Conservation (phyloP, 2,329 filamentous ascomycete genomes). For the Purpureocillium lavendulum region DNA sequence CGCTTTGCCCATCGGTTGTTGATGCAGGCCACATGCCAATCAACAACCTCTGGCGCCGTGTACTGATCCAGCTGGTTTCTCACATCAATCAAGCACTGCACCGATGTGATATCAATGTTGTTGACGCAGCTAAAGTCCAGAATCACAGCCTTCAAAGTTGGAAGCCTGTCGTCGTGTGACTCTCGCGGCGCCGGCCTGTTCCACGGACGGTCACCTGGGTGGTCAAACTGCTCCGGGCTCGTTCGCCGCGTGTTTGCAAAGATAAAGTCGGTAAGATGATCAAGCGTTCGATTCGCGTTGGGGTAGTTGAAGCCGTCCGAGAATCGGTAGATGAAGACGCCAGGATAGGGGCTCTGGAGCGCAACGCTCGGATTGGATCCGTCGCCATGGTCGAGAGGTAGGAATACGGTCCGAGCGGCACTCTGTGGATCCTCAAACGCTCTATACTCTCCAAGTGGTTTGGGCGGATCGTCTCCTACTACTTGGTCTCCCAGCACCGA, state of each 20-base stretch:
- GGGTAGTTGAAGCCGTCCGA: slow-evolving; percentile 94
- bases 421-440: slow-evolving; percentile 41
- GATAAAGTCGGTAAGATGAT: slow-evolving; percentile 64
- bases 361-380: slow-evolving; percentile 81
- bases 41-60: slow-evolving; percentile 68
- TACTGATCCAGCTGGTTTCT: slow-evolving; percentile 90
- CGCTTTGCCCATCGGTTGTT: slow-evolving; percentile 89
- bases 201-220: slow-evolving; percentile 78
- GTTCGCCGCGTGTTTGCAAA: slow-evolving; percentile 68
- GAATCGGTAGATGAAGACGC: slow-evolving; percentile 93
- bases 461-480: slow-evolving; percentile 49
- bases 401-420: slow-evolving; percentile 67
- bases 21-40: slow-evolving; percentile 95
- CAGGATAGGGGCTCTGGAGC: slow-evolving; percentile 76
- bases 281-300: slow-evolving; percentile 82
- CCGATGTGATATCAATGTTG: slow-evolving; percentile 85
- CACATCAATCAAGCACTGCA: slow-evolving; percentile 88
- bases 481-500: slow-evolving; percentile 73
- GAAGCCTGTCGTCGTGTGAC: slow-evolving; percentile 41
- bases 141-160: slow-evolving; percentile 79
- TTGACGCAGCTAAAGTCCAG: slow-evolving; percentile 92
- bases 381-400: slow-evolving; percentile 81
- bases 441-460: slow-evolving; percentile 44
- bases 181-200: slow-evolving; percentile 72
- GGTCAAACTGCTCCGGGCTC: slow-evolving; percentile 55